Conservation (phyloP, 2,329 filamentous ascomycete genomes). For the Pyricularia grisea region DNA sequence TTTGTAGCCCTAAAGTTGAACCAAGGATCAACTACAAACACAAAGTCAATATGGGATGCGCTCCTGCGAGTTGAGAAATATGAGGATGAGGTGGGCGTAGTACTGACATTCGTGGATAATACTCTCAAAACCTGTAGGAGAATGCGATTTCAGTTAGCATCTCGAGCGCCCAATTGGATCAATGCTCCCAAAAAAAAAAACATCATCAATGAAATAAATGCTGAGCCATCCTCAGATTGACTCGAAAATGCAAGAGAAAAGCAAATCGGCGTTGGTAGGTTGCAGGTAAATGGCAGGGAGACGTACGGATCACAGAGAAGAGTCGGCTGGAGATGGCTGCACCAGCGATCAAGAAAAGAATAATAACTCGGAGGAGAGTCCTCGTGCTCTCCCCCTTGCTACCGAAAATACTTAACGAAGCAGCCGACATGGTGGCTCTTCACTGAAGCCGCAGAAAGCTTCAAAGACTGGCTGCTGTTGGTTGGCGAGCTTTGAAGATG, state of each 20-base stretch:
- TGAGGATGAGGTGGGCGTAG: constrained; percentile 7
- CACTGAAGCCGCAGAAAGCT: background rate
- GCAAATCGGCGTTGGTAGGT: background rate
- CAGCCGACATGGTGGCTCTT: constrained; percentile 30
- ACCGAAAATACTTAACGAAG: constrained; percentile 48
- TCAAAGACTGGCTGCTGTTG: constrained; percentile 1
- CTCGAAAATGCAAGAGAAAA: background rate
- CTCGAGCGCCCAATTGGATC: background rate
- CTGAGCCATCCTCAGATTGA: background rate
- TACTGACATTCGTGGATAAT: constrained; percentile 98
- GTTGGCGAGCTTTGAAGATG: constrained; percentile 1
- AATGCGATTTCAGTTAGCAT: constrained; percentile 5
- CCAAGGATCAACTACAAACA: constrained; percentile 82
- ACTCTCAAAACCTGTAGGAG: constrained; percentile 73
- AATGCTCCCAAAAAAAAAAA: background rate
- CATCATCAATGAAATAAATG: background rate
- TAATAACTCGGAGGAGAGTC: constrained; percentile 78
- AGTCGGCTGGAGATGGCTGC: constrained; percentile 88
- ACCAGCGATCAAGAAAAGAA: constrained; percentile 82
- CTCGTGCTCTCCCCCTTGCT: constrained; percentile 73
- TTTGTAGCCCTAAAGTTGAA: constrained; percentile 99
- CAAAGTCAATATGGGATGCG: constrained; percentile 4
- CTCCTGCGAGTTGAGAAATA: constrained; percentile 10
- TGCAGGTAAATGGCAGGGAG: background rate
- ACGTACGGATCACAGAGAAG: constrained; percentile 95